Conservation (phyloP, 1,139 yeast genomes). For the Candida sp. region DNA sequence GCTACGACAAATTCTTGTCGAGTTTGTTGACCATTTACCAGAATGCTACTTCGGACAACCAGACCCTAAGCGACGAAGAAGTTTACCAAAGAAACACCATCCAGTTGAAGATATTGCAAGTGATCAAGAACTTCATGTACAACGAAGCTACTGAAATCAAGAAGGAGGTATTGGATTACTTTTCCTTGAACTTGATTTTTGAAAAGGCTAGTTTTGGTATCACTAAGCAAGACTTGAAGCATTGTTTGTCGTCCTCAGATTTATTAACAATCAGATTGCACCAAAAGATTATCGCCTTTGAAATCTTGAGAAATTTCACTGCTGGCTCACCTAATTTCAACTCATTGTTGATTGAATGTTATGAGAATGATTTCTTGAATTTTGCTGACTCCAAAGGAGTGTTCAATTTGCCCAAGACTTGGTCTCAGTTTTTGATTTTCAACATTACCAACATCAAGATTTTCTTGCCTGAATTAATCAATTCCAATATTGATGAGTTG, state of each 20-base stretch:
- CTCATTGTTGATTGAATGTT: slow-evolving; percentile 19
- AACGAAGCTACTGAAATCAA: slow-evolving; percentile 50
- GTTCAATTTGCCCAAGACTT: slow-evolving; percentile 19
- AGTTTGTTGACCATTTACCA: slow-evolving; percentile 41
- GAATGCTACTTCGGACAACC: slow-evolving; percentile 18
- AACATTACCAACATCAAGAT: slow-evolving; percentile 29
- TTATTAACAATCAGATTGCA: slow-evolving; percentile 27
- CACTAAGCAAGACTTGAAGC: background rate
- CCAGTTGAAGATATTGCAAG: slow-evolving; percentile 41
- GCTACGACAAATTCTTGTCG: slow-evolving; percentile 56
- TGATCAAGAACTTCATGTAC: slow-evolving; percentile 44
- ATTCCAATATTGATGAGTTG: background rate
- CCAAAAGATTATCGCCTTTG: slow-evolving; percentile 68
- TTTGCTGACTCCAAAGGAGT: slow-evolving; percentile 1
- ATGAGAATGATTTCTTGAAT: slow-evolving; percentile 16
- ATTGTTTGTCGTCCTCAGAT: slow-evolving; percentile 15
- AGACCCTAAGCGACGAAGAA: slow-evolving; percentile 18
- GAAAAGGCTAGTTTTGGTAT: slow-evolving; percentile 37
- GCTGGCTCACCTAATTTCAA: slow-evolving; percentile 64
- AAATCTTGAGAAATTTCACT: slow-evolving; percentile 74
- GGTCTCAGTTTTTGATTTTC: slow-evolving; percentile 36
- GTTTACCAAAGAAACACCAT: slow-evolving; percentile 25
- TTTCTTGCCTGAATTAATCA: slow-evolving; percentile 17
- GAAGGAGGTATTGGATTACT: slow-evolving; percentile 41
- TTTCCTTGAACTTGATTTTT: slow-evolving; percentile 56